Base-by-base conservation (phyloP, 1,139 yeast genomes). In the Yamadazyma friedrichii region DNA sequence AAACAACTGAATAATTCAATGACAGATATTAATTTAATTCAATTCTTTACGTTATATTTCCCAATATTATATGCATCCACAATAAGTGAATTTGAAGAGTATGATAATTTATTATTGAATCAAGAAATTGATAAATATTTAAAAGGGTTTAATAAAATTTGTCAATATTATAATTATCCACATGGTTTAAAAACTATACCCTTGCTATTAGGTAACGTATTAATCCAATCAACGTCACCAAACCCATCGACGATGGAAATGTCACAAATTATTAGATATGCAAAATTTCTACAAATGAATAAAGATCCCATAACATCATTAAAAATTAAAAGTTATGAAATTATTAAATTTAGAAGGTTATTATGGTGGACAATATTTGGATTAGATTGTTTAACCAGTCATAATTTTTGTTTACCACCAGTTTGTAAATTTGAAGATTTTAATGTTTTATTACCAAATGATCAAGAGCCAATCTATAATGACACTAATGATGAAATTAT, bases 351-450 rank as follows among this genome's bases (percentile, higher is more conserved):
- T 38, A 65, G 83, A 54, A 64, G 86, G 51, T 54, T 78, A 41
- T 55, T 81, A 13, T 81, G 86, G 85, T 81, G 85, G 84, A 80
- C 78, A 29, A 77, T 80, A 5, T 79, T 79, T 50, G 78, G 79
- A 13, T 60, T 81, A 41, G 87, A 81, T 54, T 74, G 80, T 3
- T 62, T 78, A 42, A 75, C 82, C 3, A 74, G 84, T 22, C 75
- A 78, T 46, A 79, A 79, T 48, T 74, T 77, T 40, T 75, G 81
- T 53, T 58, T 79, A 29, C 75, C 82, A 0, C 86, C 87, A 1
- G 69, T 77, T 26, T 76, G 82, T 44, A 67, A 67, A 46, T 60
- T 67, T 41, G 76, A 72, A 35, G 83, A 79, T 49, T 78, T 77
- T 55, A 82, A 80, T 50, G 82, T 82, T 0, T 59, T 71, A 15